Conservation (phyloP, 129 eudicot genomes). For the Arctium lappa region DNA sequence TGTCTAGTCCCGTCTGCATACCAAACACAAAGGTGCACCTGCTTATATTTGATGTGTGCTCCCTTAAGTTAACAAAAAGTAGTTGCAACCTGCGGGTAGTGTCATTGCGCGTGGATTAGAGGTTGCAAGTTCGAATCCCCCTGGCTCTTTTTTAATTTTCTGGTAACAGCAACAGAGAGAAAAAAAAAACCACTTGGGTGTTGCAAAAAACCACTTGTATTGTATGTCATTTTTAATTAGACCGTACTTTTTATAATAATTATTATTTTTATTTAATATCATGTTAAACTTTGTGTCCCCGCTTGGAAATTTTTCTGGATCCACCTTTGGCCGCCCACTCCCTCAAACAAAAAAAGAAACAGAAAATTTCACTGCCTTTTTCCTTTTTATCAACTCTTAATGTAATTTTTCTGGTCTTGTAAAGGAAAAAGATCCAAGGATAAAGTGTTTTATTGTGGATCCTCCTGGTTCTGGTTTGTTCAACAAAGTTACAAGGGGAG, state of each 20-base stretch:
- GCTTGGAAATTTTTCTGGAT: neutral
- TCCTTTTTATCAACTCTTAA: neutral
- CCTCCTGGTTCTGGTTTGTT: slow-evolving; percentile 99
- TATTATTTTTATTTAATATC: neutral
- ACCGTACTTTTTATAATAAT: neutral
- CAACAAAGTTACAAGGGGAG: slow-evolving; percentile 93
- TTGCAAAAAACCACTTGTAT: neutral
- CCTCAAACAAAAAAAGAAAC: neutral
- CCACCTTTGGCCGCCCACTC: no score
- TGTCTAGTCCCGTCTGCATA: no score
- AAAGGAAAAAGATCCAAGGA: slow-evolving; percentile 69
- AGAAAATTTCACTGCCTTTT: neutral
- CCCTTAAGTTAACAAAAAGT: no score
- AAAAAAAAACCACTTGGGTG: neutral
- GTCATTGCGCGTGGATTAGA: neutral
- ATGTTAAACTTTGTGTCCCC: no score
- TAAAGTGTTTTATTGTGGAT: slow-evolving; percentile 84
- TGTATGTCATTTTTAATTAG: neutral
- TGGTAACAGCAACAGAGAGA: no score
- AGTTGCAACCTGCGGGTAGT: no score
- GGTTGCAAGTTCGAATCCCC: neutral
- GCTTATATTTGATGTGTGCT: no score
- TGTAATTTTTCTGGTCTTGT: neutral
- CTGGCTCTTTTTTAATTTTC: no score
- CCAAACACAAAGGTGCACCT: no score